Evolutionary conservation across 2,329 filamentous ascomycete species (phyloP).

Genomic region (Curvularia sp.): DNA sequence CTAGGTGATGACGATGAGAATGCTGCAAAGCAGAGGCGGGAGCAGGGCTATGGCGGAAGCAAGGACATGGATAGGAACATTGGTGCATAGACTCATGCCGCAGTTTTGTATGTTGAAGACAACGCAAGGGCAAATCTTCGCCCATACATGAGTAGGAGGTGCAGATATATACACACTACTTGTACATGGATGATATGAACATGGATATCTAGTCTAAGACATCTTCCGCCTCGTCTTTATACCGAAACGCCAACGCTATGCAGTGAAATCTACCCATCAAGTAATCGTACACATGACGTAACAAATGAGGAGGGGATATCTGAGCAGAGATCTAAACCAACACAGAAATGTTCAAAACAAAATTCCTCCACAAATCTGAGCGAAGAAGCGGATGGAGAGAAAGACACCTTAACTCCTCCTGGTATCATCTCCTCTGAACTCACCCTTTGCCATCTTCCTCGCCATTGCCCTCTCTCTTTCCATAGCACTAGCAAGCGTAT

Average conservation of each 20-base stretch:
- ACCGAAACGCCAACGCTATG: conserved; percentile 35
- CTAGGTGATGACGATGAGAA: conserved; percentile 48
- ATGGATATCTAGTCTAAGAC: conserved; percentile 4
- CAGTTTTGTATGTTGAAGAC: neutral
- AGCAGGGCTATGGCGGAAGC: conserved; percentile 61
- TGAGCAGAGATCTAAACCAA: conserved; percentile 30
- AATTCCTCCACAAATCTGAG: conserved; percentile 2
- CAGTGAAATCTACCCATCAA: conserved; percentile 12
- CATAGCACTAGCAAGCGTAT: conserved; percentile 35
- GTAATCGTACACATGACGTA: conserved; percentile 8
- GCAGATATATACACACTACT: conserved; percentile 10
- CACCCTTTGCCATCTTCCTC: conserved; percentile 38
- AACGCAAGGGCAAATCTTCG: neutral
- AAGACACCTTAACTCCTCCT: conserved; percentile 15
- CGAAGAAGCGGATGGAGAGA: neutral
- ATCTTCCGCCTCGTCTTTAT: neutral
- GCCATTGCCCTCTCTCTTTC: conserved; percentile 38
- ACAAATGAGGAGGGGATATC: conserved; percentile 27
- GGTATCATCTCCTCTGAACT: conserved; percentile 34
- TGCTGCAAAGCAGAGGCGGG: conserved; percentile 54
- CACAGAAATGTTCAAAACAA: conserved; percentile 3
- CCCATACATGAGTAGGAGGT: neutral
- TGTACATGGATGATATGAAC: conserved; percentile 1
- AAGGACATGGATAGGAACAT: conserved; percentile 57
- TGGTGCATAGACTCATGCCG: conserved; percentile 51